A percentile compares a stretch with the other conserved stretches of the same genome.
These are phyloP conservation scores for Botryotinia convoluta DNA, from an alignment of 2,329 filamentous ascomycete species.

Conservation along the genomic window DNA sequence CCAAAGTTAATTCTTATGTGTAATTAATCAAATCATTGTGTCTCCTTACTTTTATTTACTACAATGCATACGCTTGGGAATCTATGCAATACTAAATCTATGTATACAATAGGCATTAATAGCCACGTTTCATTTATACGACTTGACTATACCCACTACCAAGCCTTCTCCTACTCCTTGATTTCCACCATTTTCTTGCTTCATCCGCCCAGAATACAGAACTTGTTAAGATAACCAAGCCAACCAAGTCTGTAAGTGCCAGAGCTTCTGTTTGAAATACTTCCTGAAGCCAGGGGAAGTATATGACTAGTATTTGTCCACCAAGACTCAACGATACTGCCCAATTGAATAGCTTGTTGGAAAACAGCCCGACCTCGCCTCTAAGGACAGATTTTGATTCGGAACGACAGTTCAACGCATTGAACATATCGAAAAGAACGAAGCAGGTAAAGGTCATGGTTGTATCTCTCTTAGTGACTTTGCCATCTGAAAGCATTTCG, in stretches of 20 bases:
- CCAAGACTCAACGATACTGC: slow-evolving; percentile 81
- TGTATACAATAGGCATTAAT: slow-evolving; percentile 21
- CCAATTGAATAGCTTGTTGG: slow-evolving; percentile 95
- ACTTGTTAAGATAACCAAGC: slow-evolving; percentile 74
- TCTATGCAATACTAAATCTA: slow-evolving; percentile 21
- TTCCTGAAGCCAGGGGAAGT: slow-evolving; percentile 87
- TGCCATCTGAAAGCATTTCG: slow-evolving; percentile 82
- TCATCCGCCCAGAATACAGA: slow-evolving; percentile 96
- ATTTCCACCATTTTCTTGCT: slow-evolving; percentile 73
- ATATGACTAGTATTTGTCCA: slow-evolving; percentile 88
- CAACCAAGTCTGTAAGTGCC: slow-evolving; percentile 67
- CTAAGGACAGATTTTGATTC: slow-evolving; percentile 85
- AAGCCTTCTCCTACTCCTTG: slow-evolving; percentile 53
- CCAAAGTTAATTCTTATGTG: background rate
- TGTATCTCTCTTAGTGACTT: slow-evolving; percentile 88
- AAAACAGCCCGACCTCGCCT: slow-evolving; percentile 79
- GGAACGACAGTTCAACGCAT: slow-evolving; percentile 88
- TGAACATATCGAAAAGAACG: slow-evolving; percentile 99
- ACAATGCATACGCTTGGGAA: slow-evolving; percentile 17
- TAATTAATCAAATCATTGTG: background rate
- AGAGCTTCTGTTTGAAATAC: slow-evolving; percentile 95
- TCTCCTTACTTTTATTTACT: slow-evolving; percentile 10
- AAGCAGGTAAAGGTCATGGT: slow-evolving; percentile 99
- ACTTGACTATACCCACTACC: slow-evolving; percentile 63
- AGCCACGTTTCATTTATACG: slow-evolving; percentile 45